Percentiles rank a stretch among this genome's conserved stretches.
Evolutionary conservation across 306 rosid genomes (phyloP).

Genomic region (Ormosia emarginata): DNA sequence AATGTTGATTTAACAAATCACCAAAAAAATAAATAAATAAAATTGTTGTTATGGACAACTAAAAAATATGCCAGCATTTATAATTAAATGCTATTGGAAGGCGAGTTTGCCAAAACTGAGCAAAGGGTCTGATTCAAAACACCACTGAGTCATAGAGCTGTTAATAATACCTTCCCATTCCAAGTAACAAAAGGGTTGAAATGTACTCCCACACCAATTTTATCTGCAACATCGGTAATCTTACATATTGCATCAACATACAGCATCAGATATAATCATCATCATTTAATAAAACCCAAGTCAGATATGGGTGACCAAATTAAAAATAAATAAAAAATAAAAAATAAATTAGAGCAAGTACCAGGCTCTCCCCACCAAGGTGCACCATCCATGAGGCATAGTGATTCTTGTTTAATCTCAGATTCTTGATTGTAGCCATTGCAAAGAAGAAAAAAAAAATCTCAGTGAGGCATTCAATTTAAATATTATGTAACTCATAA

Average conservation of each 20-base stretch:
- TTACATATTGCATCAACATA: conserved; percentile 35
- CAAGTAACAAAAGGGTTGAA: conserved; percentile 88
- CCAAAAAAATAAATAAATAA: not conserved
- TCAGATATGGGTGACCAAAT: not conserved
- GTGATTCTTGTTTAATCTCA: conserved; percentile 75
- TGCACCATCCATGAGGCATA: conserved; percentile 81
- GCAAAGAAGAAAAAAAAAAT: not conserved
- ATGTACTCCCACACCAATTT: conserved; percentile 87
- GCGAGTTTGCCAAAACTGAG: not conserved
- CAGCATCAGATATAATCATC: conserved; percentile 5
- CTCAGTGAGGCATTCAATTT: not conserved
- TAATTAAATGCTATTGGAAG: not conserved
- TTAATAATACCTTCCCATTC: conserved; percentile 74
- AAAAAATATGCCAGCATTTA: not conserved
- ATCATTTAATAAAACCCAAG: not conserved
- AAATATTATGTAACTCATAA: conserved; percentile 7
- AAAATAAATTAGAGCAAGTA: conserved; percentile 28
- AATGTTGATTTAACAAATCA: not conserved
- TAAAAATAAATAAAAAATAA: not conserved
- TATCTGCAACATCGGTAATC: conserved; percentile 78
- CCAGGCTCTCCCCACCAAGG: conserved; percentile 86
- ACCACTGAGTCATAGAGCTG: not conserved
- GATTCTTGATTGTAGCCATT: conserved; percentile 51
- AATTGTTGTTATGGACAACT: not conserved
- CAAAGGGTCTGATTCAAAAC: conserved; percentile 8